phyloP scores from a whole-genome alignment of 495 filamentous ascomycete species.

The Podospora sp. region DNA sequence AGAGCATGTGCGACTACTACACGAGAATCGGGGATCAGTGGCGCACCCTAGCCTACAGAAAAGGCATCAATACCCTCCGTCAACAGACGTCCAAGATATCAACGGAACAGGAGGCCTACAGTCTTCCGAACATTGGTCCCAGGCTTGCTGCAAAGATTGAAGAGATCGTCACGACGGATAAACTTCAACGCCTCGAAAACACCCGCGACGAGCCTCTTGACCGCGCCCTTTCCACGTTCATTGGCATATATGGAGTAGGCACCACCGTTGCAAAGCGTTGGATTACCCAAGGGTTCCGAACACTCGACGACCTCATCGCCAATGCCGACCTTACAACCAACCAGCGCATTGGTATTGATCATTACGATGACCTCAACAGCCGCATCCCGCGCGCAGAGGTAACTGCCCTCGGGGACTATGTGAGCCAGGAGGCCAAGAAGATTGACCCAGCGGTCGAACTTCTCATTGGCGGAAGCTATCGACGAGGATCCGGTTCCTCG shows the following conservation, averaged over 20 bases:
- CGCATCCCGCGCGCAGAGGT: slow-evolving; percentile 85
- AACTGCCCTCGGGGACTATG: slow-evolving; percentile 65
- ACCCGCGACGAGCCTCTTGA: slow-evolving; percentile 67
- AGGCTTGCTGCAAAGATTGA: slow-evolving; percentile 87
- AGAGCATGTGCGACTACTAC: slow-evolving; percentile 85
- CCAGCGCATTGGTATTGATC: slow-evolving; percentile 78
- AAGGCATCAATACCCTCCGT: slow-evolving; percentile 71
- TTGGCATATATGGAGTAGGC: slow-evolving; percentile 81
- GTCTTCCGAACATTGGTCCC: slow-evolving; percentile 71
- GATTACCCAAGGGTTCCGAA: slow-evolving; percentile 75
- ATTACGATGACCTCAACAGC: slow-evolving; percentile 78
- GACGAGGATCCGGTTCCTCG: slow-evolving; percentile 71
- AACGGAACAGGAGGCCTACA: slow-evolving; percentile 67
- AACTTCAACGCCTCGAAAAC: slow-evolving; percentile 71
- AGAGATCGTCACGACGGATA: slow-evolving; percentile 79
- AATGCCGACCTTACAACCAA: slow-evolving; percentile 66
- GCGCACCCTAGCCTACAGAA: slow-evolving; percentile 77
- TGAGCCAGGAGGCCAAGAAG: slow-evolving; percentile 60
- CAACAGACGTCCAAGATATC: slow-evolving; percentile 66
- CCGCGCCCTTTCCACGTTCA: slow-evolving; percentile 64
- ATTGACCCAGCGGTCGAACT: slow-evolving; percentile 65
- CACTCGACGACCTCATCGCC: slow-evolving; percentile 67
- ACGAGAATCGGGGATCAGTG: slow-evolving; percentile 74
- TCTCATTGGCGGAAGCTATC: slow-evolving; percentile 82
- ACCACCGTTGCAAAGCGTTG: slow-evolving; percentile 70